Evolutionary conservation across 495 filamentous ascomycete genomes (phyloP).

Genomic region (Penicillium canescens): DNA sequence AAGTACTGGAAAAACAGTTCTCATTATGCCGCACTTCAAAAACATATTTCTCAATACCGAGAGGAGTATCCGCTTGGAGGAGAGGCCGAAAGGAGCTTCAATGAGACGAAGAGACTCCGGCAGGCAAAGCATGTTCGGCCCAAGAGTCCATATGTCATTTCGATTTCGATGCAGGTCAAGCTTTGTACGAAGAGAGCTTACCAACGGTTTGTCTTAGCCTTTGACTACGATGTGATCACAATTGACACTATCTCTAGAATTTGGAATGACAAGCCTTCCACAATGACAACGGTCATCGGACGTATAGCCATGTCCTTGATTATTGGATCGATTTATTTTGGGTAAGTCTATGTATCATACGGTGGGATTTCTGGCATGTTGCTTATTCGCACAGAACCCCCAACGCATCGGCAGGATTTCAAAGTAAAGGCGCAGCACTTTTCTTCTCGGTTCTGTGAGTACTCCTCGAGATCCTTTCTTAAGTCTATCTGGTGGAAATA

Average conservation of each 20-base stretch:
- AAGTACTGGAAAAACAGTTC: constrained; percentile 57
- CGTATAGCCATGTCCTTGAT: constrained; percentile 79
- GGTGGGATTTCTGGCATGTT: constrained; percentile 39
- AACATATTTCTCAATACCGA: constrained; percentile 52
- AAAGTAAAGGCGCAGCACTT: constrained; percentile 75
- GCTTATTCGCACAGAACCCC: constrained; percentile 57
- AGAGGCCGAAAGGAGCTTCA: constrained; percentile 31
- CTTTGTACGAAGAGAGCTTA: constrained; percentile 54
- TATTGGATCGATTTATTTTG: constrained; percentile 84
- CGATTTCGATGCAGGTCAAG: constrained; percentile 46
- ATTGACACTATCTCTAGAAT: constrained; percentile 43
- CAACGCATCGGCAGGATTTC: constrained; percentile 65
- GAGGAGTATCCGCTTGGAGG: constrained; percentile 36
- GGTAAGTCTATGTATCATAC: constrained; percentile 44
- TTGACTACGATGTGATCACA: constrained; percentile 8
- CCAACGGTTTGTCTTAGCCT: constrained; percentile 33
- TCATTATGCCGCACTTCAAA: constrained; percentile 47
- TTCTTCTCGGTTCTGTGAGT: constrained; percentile 90
- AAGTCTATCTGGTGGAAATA: constrained; percentile 24
- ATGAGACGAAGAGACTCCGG: constrained; percentile 30
- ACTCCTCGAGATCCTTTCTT: constrained; percentile 10
- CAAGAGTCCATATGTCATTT: constrained; percentile 47
- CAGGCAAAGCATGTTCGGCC: constrained; percentile 45
- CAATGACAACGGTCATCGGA: constrained; percentile 74
- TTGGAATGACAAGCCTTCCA: constrained; percentile 72